Evolutionary conservation across 306 rosid genomes (phyloP), one percentile per base, ranked within the genome.

Genomic region (Ormosia emarginata): DNA sequence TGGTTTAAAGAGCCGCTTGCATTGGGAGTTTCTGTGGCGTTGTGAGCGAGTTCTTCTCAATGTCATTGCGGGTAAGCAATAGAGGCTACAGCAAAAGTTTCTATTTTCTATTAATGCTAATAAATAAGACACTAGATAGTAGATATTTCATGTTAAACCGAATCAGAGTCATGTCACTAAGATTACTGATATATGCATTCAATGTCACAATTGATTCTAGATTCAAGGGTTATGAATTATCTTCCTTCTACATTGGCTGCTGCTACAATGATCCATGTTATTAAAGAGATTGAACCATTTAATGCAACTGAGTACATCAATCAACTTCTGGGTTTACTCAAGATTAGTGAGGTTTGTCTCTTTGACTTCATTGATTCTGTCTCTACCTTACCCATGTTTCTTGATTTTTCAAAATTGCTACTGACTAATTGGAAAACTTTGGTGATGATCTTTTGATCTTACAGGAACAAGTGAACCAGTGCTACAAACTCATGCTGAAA

Each of bases 221-320:
- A 93, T 90, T 85, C 85, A 57, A 87, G 85, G 83, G 87, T 88
- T 71, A 86, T 86, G 88, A 63, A 91, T 68, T 84, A 80, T 83
- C 87, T 88, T 75, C 98, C 99, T 66, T 95, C 99, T 76, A 82
- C 85, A 46, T 75, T 93, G 81, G 99, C 99, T 67, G 83, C 99
- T 70, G 98, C 99, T 32, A 87, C 86, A 56, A 93, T 93, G 92
- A 88, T 95, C 85, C 92, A 87, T 66, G 93, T 90, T 56, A 88
- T 90, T 61, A 79, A 74, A 71, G 99, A 93, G 86, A 88, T 88
- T 77, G 98, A 92, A 50, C 90, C 93, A 29, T 75, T 74, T 62
- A 88, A 90, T 81, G 85, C 85, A 3, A 77, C 83, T 64, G 90
- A 88, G 62, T 95, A 92, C 86, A 93, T 86, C 52, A 86, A 86